phyloP scores from a whole-genome alignment of 179 eudicot genomes.

The Gypsophila paniculata region DNA sequence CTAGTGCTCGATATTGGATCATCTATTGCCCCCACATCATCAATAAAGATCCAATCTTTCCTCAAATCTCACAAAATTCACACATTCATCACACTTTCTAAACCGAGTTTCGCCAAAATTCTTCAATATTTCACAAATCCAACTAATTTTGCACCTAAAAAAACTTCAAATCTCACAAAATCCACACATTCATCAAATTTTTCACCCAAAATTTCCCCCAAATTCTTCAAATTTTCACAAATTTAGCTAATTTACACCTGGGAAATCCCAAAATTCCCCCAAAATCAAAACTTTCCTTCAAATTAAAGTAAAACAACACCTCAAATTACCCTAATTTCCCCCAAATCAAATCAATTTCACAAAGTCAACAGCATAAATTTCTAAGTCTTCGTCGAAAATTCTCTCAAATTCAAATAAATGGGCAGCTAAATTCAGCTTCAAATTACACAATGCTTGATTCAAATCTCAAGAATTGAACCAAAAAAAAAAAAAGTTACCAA shows the following conservation, averaged over 20 bases:
- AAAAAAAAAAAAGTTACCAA: constrained; percentile 6
- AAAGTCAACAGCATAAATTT: constrained; percentile 3
- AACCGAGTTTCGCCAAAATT: neutral
- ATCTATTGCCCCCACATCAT: constrained; percentile 8
- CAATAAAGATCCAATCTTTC: constrained; percentile 5
- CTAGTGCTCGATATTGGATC: too few species aligned
- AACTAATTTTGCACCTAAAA: constrained; percentile 2
- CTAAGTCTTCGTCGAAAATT: neutral
- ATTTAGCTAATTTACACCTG: neutral
- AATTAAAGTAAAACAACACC: neutral
- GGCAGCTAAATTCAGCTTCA: neutral
- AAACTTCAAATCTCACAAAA: too few species aligned
- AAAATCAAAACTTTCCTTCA: neutral
- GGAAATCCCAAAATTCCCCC: neutral
- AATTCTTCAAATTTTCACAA: neutral
- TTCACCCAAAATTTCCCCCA: neutral
- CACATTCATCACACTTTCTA: constrained; percentile 14
- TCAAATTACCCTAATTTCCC: neutral
- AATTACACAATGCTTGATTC: constrained; percentile 3
- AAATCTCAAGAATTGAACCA: constrained; percentile 2
- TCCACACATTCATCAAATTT: too few species aligned
- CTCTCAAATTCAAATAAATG: constrained; percentile 8
- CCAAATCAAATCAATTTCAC: constrained; percentile 2
- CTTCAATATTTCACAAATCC: neutral
- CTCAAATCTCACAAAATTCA: constrained; percentile 14